Base-by-base conservation (phyloP, 2,329 filamentous ascomycete genomes). In the Bipolaris bicolor region DNA sequence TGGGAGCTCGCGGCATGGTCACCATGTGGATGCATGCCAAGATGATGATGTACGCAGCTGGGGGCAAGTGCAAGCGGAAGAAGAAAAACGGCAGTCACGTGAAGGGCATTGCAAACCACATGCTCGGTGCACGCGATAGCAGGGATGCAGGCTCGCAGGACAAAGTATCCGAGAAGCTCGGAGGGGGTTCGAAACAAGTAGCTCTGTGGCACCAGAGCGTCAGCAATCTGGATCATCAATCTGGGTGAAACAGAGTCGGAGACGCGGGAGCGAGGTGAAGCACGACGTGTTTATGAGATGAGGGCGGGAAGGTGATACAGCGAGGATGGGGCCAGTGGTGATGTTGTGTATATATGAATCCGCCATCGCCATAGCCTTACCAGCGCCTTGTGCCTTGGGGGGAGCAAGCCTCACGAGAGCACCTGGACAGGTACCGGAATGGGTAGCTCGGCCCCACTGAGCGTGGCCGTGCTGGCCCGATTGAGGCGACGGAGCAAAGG, bases 111-210 rank as follows among this genome's bases (percentile, higher is more conserved):
- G 26, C 26, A 11, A 45, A 45, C 9, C 9, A 45, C 16, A 45
- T 20, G n/a, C 16, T 31, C 9, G 15, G 29, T 22, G 7, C 24
- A 20, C 9, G 7, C 9, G 15, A 22, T 6, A 15, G 13, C 13
- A 41, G 34, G 15, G 39, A 41, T 10, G 22, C 5, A 16, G 36
- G 41, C n/a, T 5, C 3, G 24, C 44, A 37, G 31, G 16, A 22
- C 20, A 37, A 24, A 26, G 22, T 33, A 48, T 37, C 16, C 26
- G 49, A 52, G 26, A 11, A 45, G 44, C 24, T 48, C 39, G 50
- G 37, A 44, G 54, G 44, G 31, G 7, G 39, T 49, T 54, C 50
- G 55, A 57, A 57, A 57, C 55, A 41, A 37, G 55, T 15, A 54
- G 39, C 49, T 31, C 36, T 41, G 41, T 52, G 44, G 39, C 37